Percentiles rank a stretch among this genome's conserved stretches.
Evolutionary conservation across 2,329 filamentous ascomycete species (phyloP).

Genomic region (Tolypocladium paradoxum): DNA sequence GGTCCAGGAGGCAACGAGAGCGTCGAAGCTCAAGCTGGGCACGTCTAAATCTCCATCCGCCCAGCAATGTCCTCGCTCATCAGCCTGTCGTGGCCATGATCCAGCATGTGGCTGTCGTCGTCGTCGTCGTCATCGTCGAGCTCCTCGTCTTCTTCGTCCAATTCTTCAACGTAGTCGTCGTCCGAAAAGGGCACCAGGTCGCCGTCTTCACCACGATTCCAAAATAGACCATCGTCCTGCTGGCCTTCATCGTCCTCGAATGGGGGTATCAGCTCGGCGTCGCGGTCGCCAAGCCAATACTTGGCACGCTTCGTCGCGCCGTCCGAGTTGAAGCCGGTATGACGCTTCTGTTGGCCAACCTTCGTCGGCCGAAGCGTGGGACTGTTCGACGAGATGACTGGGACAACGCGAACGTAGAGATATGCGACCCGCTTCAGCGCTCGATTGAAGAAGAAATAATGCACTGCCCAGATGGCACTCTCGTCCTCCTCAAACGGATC

Average conservation of each 20-base stretch:
- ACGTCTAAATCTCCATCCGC: slow-evolving; percentile 48
- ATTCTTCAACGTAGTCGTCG: slow-evolving; percentile 37
- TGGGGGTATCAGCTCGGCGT: slow-evolving; percentile 35
- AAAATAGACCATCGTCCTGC: slow-evolving; percentile 40
- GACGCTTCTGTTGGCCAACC: slow-evolving; percentile 15
- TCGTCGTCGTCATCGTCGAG: slow-evolving; percentile 35
- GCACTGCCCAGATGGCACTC: slow-evolving; percentile 85
- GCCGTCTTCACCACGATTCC: slow-evolving; percentile 48
- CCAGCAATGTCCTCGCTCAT: slow-evolving; percentile 54
- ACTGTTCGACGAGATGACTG: slow-evolving; percentile 55
- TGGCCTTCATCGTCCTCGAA: slow-evolving; percentile 37
- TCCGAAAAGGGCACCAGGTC: slow-evolving; percentile 44
- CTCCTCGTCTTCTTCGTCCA: slow-evolving; percentile 16
- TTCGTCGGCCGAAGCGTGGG: slow-evolving; percentile 32
- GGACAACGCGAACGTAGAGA: slow-evolving; percentile 83
- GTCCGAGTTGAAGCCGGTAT: slow-evolving; percentile 20
- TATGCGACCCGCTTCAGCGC: slow-evolving; percentile 86
- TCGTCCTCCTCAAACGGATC: slow-evolving; percentile 90
- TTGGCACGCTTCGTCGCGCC: slow-evolving; percentile 58
- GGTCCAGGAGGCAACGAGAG: too few relatives aligned
- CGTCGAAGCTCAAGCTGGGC: background rate
- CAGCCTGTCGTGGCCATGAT: slow-evolving; percentile 36
- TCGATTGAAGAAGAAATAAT: slow-evolving; percentile 98
- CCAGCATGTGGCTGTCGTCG: slow-evolving; percentile 27
- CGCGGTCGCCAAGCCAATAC: slow-evolving; percentile 74